phyloP scores from a whole-genome alignment of 495 filamentous ascomycete genomes.

The Xylaria intraflava region DNA sequence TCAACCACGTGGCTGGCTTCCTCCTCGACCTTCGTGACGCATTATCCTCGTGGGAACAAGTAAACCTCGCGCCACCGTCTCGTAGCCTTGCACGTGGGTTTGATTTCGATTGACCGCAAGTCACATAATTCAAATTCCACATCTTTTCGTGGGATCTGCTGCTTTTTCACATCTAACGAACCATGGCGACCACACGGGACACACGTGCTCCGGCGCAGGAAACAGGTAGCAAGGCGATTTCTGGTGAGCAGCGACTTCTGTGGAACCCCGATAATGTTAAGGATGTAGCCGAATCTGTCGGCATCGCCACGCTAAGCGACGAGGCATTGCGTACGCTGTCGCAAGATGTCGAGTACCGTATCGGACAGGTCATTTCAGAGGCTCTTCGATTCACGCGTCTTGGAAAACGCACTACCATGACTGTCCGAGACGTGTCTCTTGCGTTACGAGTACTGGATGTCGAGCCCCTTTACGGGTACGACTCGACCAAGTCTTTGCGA shows the following conservation, averaged over 20 bases:
- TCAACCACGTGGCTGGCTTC: neutral
- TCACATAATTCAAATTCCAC: neutral
- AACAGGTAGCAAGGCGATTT: conserved; percentile 5
- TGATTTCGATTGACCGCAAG: neutral
- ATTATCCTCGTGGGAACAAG: neutral
- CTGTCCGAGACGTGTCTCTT: conserved; percentile 76
- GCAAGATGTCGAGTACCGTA: conserved; percentile 90
- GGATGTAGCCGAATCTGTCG: conserved; percentile 93
- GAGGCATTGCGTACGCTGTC: conserved; percentile 78
- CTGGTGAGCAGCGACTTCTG: conserved; percentile 38
- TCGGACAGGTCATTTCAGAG: conserved; percentile 87
- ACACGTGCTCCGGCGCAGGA: conserved; percentile 15
- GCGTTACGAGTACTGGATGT: conserved; percentile 81
- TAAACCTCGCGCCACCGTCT: neutral
- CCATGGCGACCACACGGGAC: conserved; percentile 16
- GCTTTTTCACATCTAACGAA: neutral
- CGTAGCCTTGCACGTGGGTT: neutral
- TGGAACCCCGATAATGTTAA: conserved; percentile 96
- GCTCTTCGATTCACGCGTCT: conserved; percentile 93
- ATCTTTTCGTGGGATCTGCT: neutral
- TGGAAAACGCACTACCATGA: conserved; percentile 71
- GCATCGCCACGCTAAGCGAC: conserved; percentile 68
- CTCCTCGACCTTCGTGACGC: neutral
- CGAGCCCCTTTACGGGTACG: conserved; percentile 93
- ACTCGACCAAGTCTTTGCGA: conserved; percentile 73